Conservation (phyloP, 257 asterid genomes). For the Euphrasia confusa region DNA sequence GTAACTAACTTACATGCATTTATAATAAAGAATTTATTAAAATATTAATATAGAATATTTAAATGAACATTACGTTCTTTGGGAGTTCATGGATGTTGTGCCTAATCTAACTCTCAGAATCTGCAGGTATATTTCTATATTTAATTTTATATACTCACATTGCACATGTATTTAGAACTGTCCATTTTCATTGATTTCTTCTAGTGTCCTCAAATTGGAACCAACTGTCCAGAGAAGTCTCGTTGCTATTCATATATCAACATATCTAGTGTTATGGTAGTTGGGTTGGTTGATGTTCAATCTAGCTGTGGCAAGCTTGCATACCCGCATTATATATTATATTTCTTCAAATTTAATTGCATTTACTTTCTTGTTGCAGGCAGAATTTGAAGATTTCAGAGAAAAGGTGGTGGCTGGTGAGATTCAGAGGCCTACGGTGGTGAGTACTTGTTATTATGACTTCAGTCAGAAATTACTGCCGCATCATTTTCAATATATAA, state of each 20-base stretch:
- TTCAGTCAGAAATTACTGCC: background rate
- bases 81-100: background rate
- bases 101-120: too few species aligned
- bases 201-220: background rate
- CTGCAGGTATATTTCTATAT: background rate
- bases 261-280: too few species aligned
- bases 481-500: too few species aligned
- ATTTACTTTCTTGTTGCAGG: slow-evolving; percentile 40
- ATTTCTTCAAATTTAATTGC: background rate
- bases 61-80: background rate
- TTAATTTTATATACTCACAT: too few species aligned
- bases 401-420: slow-evolving; percentile 51
- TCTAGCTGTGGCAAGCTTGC: background rate
- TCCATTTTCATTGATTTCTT: background rate
- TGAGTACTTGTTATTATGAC: slow-evolving; percentile 28
- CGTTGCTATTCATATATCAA: too few species aligned
- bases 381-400: slow-evolving; percentile 61
- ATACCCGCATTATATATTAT: background rate
- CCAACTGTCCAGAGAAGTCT: background rate
- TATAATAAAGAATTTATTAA: background rate
- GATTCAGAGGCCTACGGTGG: slow-evolving; percentile 65
- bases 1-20: background rate
- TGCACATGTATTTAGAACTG: too few species aligned
- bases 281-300: background rate
- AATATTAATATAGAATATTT: background rate